Base-by-base conservation (phyloP, 2,329 filamentous ascomycete genomes). In the Monosporascus sp. region DNA sequence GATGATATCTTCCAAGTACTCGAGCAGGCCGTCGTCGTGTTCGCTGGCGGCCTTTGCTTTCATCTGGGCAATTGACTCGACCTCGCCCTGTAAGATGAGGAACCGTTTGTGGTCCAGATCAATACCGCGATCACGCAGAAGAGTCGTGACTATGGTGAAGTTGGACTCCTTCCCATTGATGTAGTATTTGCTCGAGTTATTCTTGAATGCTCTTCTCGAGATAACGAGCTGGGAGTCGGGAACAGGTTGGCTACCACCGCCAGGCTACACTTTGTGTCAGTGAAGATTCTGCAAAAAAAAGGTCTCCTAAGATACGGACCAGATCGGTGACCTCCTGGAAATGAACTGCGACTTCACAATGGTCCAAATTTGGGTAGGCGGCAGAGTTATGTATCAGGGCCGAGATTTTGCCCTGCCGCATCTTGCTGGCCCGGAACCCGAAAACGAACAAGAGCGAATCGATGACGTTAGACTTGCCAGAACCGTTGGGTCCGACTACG, bases 11-110 rank as follows among this genome's bases (percentile, higher is more conserved):
- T 99, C 94, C 0, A 99, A 82, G 60, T 99, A 99, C 70, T 99
- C 94, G 18, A 99, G 79, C 3, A 99, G 81, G 14, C 94, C 94
- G 65, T 99, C 94, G 56, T 99, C 94, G 66, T 97, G 93, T 69
- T 99, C 94, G 63, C 90, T 93, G 43, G 82, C 86, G 4, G 95
- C 94, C 71, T 99, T 99, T 18, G 95, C 81, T 72, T 99, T 99
- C 94, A 99, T 99, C 72, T 97, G 94, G 7, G 94, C 93, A 67
- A 99, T 99, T 0, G 93, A 97, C 70, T 99, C 94, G 55, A 99
- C 94, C 70, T 99, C 94, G 66, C 94, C 94, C 71, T 99, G 94
- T 11, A 99, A 76, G 66, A 99, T 99, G 51, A 99, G 75, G 74
- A 99, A 99, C 55, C 94, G 89, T 74, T 99, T 99, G 75, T 99